A percentile compares a stretch with the other conserved stretches of the same genome.
Evolutionary conservation across 2,329 filamentous ascomycete genomes (phyloP).

Genomic region (Pseudophaeomoniella oleicola): DNA sequence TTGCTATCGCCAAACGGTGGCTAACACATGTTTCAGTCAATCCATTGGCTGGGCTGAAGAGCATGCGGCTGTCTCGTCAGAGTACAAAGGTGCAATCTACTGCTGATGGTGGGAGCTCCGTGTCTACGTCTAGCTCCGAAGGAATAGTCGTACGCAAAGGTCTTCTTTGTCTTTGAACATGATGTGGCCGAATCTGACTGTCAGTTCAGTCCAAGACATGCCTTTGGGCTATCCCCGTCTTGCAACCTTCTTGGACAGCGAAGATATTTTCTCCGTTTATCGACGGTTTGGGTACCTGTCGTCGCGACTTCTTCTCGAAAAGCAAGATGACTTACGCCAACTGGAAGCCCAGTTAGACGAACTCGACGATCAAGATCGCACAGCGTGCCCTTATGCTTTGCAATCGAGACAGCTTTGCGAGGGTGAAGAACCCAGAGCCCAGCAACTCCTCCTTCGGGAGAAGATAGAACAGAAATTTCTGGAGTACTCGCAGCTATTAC

Average conservation of each 20-base stretch:
- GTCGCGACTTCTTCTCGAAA: constrained; percentile 1
- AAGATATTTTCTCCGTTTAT: constrained; percentile 1
- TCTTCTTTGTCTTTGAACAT: too few relatives aligned
- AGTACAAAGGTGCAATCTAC: too few relatives aligned
- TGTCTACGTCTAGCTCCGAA: too few relatives aligned
- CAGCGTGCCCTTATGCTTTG: neutral
- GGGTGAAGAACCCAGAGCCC: neutral
- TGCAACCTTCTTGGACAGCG: neutral
- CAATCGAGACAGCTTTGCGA: neutral
- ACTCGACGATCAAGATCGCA: neutral
- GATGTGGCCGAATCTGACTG: too few relatives aligned
- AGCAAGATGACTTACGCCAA: constrained; percentile 1
- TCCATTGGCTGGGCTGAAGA: too few relatives aligned
- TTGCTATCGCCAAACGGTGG: too few relatives aligned
- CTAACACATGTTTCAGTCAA: too few relatives aligned
- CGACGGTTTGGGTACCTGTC: constrained; percentile 1
- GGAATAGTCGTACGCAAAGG: too few relatives aligned
- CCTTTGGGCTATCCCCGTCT: constrained; percentile 1
- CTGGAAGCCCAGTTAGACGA: neutral
- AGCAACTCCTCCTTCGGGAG: neutral
- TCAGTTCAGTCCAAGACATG: neutral
- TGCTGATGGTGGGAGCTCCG: too few relatives aligned
- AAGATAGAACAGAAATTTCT: constrained; percentile 1
- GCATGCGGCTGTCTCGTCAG: too few relatives aligned
- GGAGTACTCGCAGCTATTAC: constrained; percentile 1